Conservation (phyloP, 345 rosid species). For the Heritiera fomes region DNA sequence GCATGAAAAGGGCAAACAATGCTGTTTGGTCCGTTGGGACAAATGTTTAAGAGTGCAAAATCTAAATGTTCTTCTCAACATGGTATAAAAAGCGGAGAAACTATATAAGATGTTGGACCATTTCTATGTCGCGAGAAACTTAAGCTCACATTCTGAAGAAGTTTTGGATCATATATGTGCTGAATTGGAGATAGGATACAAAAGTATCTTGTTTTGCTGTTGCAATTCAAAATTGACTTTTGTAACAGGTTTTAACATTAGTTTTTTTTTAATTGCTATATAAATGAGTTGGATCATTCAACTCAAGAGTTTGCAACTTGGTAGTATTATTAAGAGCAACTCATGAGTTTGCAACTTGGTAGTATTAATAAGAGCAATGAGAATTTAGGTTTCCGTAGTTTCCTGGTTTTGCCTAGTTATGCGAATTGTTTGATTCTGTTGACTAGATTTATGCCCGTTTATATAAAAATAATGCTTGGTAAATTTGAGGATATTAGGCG, state of each 20-base stretch:
- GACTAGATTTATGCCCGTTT: background rate
- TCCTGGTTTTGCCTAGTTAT: background rate
- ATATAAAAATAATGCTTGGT: background rate
- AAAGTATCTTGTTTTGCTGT: background rate
- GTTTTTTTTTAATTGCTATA: background rate
- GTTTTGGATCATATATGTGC: background rate
- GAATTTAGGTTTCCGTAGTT: background rate
- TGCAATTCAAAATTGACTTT: background rate
- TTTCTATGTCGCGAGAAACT: background rate
- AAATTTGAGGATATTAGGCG: background rate
- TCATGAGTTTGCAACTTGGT: background rate
- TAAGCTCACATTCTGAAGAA: background rate
- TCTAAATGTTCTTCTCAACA: background rate
- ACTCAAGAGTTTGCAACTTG: background rate
- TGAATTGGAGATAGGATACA: constrained; percentile 18
- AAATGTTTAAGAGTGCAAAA: background rate
- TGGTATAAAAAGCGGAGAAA: constrained; percentile 14
- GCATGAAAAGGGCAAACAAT: constrained; percentile 10
- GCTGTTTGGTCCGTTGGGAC: background rate
- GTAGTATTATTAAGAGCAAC: background rate
- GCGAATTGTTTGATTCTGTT: background rate
- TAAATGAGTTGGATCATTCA: background rate
- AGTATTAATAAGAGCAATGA: background rate
- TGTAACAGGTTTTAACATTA: background rate
- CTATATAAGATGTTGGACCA: background rate